Evolutionary conservation across 805 yeast genomes (phyloP).

Genomic region (Pichia cephalocereana): DNA sequence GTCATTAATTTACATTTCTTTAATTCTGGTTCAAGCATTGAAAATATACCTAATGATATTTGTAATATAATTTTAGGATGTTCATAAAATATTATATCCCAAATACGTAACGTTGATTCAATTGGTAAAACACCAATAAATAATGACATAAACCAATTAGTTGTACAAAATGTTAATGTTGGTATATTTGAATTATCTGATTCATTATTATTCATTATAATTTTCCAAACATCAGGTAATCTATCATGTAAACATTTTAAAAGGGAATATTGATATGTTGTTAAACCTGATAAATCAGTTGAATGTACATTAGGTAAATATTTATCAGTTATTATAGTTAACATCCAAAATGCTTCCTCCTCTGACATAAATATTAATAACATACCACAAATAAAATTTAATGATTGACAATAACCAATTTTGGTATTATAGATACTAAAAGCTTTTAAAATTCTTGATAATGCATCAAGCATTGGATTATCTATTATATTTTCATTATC

Average conservation of each 20-base stretch:
- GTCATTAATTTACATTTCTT: slow-evolving; percentile 21
- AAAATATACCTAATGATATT: slow-evolving; percentile 70
- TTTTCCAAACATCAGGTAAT: slow-evolving; percentile 70
- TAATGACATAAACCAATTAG: slow-evolving; percentile 98
- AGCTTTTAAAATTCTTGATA: slow-evolving; percentile 74
- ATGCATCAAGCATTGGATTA: slow-evolving; percentile 54
- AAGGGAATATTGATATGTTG: slow-evolving; percentile 88
- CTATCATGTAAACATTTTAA: slow-evolving; percentile 81
- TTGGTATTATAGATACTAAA: slow-evolving; percentile 81
- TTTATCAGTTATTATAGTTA: slow-evolving; percentile 77
- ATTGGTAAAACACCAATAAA: slow-evolving; percentile 86
- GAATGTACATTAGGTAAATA: slow-evolving; percentile 90
- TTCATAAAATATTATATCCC: slow-evolving; percentile 94
- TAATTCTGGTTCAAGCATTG: slow-evolving; percentile 62
- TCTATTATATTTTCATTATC: too few species aligned
- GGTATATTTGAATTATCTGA: slow-evolving; percentile 49
- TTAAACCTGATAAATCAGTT: slow-evolving; percentile 84
- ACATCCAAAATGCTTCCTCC: slow-evolving; percentile 96
- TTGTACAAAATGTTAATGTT: slow-evolving; percentile 86
- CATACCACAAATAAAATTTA: slow-evolving; percentile 87
- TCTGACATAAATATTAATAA: slow-evolving; percentile 79
- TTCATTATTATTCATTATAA: slow-evolving; percentile 27
- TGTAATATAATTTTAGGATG: slow-evolving; percentile 83
- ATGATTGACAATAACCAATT: slow-evolving; percentile 92
- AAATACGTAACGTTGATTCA: slow-evolving; percentile 77